Percentiles rank a stretch among this genome's conserved stretches.
phyloP scores from a whole-genome alignment of 2,329 filamentous ascomycete species.

The Aschersonia sp. region DNA sequence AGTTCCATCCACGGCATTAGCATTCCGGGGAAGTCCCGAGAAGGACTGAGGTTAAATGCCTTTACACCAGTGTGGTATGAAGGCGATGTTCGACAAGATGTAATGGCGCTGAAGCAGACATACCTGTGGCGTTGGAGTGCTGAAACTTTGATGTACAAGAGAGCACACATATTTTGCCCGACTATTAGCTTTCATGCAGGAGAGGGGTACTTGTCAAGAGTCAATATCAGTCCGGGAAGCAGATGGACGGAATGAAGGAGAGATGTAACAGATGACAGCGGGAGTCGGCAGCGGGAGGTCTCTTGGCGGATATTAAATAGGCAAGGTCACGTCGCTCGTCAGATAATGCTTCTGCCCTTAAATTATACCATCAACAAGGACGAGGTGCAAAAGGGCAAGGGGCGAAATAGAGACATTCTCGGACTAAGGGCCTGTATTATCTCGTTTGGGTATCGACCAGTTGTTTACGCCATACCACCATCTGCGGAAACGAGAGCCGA shows the following conservation, averaged over 20 bases:
- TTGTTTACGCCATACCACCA: conserved; percentile 97
- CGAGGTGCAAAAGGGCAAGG: no score
- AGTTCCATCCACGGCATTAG: conserved; percentile 30
- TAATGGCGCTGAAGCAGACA: conserved; percentile 5
- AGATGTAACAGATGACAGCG: no score
- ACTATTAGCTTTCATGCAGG: no score
- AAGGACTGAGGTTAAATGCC: conserved; percentile 26
- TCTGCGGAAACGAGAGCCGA: conserved; percentile 63
- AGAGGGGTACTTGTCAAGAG: no score
- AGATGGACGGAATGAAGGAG: no score
- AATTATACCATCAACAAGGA: no score
- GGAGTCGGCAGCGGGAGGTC: no score
- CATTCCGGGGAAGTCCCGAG: conserved; percentile 48
- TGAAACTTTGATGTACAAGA: background rate
- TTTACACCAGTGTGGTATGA: conserved; percentile 16
- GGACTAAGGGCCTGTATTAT: background rate
- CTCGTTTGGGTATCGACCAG: conserved; percentile 58
- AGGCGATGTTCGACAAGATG: conserved; percentile 12
- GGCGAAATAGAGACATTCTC: no score
- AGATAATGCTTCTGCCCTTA: no score
- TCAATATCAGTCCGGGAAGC: no score
- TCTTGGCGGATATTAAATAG: no score
- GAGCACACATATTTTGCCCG: background rate
- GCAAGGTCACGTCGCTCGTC: no score
- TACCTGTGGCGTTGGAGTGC: conserved; percentile 4